Evolutionary conservation across 2,329 filamentous ascomycete species (phyloP).

Genomic region (Metarhizium robertsii): DNA sequence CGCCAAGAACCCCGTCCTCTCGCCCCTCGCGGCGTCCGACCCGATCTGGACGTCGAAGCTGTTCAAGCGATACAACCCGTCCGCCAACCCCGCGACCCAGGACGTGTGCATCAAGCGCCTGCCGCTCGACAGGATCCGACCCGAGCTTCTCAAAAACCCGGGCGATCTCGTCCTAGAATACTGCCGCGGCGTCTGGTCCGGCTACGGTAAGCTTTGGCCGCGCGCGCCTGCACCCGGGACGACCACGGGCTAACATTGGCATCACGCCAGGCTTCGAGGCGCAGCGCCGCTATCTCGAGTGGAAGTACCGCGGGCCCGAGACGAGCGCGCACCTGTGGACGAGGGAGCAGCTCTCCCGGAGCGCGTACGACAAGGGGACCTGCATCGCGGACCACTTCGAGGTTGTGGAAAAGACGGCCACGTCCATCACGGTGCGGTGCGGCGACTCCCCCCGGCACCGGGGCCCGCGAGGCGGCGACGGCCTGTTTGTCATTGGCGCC

Average conservation of each 20-base stretch:
- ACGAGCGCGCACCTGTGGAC: constrained; percentile 55
- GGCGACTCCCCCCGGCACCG: constrained; percentile 54
- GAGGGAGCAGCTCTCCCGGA: constrained; percentile 40
- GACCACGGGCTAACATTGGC: background rate
- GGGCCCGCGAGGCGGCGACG: constrained; percentile 49
- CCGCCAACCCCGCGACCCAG: constrained; percentile 51
- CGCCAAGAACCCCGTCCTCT: constrained; percentile 45
- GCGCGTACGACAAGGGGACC: constrained; percentile 53
- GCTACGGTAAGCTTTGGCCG: constrained; percentile 42
- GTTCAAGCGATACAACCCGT: constrained; percentile 52
- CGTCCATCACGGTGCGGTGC: constrained; percentile 53
- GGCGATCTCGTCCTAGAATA: constrained; percentile 52
- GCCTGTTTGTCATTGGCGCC: constrained; percentile 56
- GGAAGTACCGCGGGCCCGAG: constrained; percentile 46
- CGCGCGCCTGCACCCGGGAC: background rate
- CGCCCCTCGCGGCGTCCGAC: constrained; percentile 46
- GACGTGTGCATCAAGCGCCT: constrained; percentile 57
- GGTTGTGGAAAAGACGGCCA: constrained; percentile 54
- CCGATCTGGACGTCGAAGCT: constrained; percentile 49
- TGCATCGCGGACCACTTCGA: constrained; percentile 63
- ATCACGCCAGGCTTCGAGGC: constrained; percentile 39
- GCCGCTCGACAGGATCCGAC: constrained; percentile 53
- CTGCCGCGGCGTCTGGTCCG: constrained; percentile 58
- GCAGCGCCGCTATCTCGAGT: constrained; percentile 48
- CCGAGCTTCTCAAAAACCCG: constrained; percentile 53